These are phyloP conservation scores for Fusarium clavum DNA, from an alignment of 2,329 filamentous ascomycete genomes.

Conservation along the genomic window DNA sequence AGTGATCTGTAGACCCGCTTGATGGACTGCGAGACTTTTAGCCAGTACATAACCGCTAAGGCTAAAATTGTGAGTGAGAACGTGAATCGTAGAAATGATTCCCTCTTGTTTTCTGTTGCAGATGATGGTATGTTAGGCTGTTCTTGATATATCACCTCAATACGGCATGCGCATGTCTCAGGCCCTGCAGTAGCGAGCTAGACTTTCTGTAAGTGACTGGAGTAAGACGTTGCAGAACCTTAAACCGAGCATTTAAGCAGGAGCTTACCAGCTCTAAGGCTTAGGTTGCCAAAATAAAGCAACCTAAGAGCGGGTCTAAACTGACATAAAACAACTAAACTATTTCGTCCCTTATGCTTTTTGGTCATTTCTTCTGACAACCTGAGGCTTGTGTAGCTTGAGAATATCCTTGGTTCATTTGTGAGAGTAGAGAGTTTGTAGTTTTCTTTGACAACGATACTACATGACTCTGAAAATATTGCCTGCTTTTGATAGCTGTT, in stretches of 20 bases:
- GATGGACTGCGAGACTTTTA: accelerated
- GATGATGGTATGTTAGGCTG: background rate
- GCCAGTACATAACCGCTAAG: background rate
- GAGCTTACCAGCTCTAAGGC: too few species aligned
- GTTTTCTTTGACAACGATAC: background rate
- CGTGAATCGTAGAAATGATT: background rate
- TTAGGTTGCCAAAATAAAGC: too few species aligned
- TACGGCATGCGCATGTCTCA: background rate
- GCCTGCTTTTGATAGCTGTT: background rate
- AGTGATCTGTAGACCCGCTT: slow-evolving; percentile 13
- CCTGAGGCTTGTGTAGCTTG: background rate
- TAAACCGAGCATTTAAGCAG: background rate
- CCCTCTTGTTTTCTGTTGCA: background rate
- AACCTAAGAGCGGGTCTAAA: too few species aligned
- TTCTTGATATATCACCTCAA: background rate
- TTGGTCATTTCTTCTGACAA: too few species aligned
- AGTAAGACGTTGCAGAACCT: background rate
- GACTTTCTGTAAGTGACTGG: background rate
- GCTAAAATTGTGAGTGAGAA: background rate
- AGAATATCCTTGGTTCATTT: background rate
- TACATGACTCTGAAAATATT: background rate
- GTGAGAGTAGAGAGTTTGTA: background rate
- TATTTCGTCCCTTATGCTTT: too few species aligned
- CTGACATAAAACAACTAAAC: too few species aligned
- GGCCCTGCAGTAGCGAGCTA: background rate